Base-by-base conservation (phyloP, 2,329 filamentous ascomycete genomes). In the Fusarium praegraminearum region DNA sequence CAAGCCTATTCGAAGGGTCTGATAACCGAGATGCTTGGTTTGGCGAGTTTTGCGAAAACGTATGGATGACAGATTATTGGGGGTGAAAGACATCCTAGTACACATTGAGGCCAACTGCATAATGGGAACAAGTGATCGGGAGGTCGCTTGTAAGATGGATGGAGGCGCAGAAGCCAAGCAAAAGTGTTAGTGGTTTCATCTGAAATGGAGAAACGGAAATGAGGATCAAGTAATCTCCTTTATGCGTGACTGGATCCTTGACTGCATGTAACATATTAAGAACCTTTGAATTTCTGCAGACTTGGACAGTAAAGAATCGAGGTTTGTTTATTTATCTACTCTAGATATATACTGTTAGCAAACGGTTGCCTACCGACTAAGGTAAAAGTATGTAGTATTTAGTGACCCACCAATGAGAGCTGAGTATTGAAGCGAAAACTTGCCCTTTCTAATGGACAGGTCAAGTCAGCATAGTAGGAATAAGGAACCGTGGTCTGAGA, bases 1-100 rank as follows among this genome's bases (percentile, higher is more conserved):
- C n/a, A 40, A 58, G 58, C 45, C 59, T 67, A 51, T 66, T 64
- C 36, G 54, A 62, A 59, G 41, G 53, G 50, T 54, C 50, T 43
- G 56, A 32, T 38, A 55, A 56, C 45, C 46, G 40, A 36, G 33
- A 30, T 45, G 50, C 24, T 52, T 22, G 47, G 54, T 67, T 69
- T 65, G 63, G 67, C 49, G 71, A 69, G 41, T 18, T 65, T 64
- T 66, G 52, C n/a, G 20, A 53, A 36, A 36, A 38, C 30, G 36
- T 44, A 41, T n/a, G 40, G 56, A 22, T 62, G 43, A 51, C 35
- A 46, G 30, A 41, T 30, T 49, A 10, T 16, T 44, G 35, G 41
- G 38, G 46, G 61, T 40, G 61, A 52, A 26, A 33, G 26, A 26
- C 24, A 52, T 57, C 62, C 60, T 52, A 33, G 57, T 32, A 61